Conservation (phyloP, 208 protist genomes). For the Vickermania spadyakhi region DNA sequence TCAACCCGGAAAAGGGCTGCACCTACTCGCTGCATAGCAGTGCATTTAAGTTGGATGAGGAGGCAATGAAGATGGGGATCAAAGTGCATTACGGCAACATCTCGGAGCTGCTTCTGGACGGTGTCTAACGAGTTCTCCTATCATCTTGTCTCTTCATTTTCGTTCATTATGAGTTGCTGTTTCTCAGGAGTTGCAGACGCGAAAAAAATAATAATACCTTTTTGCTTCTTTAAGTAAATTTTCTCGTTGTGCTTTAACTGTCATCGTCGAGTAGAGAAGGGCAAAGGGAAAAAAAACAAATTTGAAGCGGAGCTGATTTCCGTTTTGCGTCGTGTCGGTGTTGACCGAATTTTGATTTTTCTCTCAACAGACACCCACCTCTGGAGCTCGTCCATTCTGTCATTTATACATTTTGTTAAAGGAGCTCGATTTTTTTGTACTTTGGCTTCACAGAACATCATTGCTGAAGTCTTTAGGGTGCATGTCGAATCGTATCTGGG, state of each 20-base stretch:
- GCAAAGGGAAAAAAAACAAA: background rate
- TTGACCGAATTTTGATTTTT: no score
- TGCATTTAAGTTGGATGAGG: constrained; percentile 40
- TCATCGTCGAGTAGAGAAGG: background rate
- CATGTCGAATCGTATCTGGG: no score
- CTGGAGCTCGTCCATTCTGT: no score
- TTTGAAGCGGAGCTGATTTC: no score
- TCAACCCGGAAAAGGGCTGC: constrained; percentile 19
- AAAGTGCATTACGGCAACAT: constrained; percentile 41
- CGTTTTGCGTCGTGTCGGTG: no score
- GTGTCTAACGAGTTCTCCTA: background rate
- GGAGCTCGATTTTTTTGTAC: no score
- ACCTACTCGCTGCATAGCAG: constrained; percentile 32
- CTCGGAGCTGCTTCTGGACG: constrained; percentile 28
- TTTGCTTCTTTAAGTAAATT: background rate
- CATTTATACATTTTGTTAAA: no score
- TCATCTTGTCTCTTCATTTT: background rate
- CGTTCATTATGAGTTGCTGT: background rate
- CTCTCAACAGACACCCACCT: no score
- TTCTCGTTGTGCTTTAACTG: background rate
- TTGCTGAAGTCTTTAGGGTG: no score
- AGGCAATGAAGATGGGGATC: constrained; percentile 34
- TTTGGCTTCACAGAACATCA: no score
- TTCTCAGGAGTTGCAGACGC: background rate
- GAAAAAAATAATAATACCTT: background rate